Conservation (phyloP, 1,139 yeast genomes). For the Candida sp. region DNA sequence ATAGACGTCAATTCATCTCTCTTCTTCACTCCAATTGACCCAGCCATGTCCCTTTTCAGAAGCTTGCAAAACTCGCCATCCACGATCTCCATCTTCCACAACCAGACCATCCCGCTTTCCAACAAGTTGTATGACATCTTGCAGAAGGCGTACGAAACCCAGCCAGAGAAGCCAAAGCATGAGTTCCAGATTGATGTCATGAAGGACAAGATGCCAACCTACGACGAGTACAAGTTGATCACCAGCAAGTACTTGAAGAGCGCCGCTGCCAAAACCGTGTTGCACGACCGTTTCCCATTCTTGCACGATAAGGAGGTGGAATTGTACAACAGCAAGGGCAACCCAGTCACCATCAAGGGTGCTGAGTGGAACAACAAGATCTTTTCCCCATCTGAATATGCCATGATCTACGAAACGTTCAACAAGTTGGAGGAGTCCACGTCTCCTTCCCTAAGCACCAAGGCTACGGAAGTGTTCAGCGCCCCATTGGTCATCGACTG, state of each 20-base stretch:
- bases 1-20: neutral
- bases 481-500: slow-evolving; percentile 53
- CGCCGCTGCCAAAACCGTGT: slow-evolving; percentile 26
- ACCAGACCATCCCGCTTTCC: slow-evolving; percentile 37
- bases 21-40: neutral
- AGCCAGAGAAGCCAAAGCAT: slow-evolving; percentile 17
- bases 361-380: slow-evolving; percentile 34
- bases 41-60: slow-evolving; percentile 30
- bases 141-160: slow-evolving; percentile 32
- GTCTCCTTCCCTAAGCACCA: slow-evolving; percentile 26
- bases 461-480: slow-evolving; percentile 38
- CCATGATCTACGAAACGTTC: slow-evolving; percentile 45
- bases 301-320: slow-evolving; percentile 27
- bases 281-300: slow-evolving; percentile 43
- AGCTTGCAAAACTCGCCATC: slow-evolving; percentile 50
- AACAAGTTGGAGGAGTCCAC: slow-evolving; percentile 25
- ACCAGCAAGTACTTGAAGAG: slow-evolving; percentile 31
- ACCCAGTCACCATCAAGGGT: slow-evolving; percentile 28
- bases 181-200: slow-evolving; percentile 41
- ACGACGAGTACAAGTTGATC: slow-evolving; percentile 41
- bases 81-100: slow-evolving; percentile 48
- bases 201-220: slow-evolving; percentile 49
- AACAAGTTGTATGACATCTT: slow-evolving; percentile 34
- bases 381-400: slow-evolving; percentile 44
- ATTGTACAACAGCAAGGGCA: slow-evolving; percentile 13